Percentiles rank a stretch among this genome's conserved stretches.
Evolutionary conservation across 805 yeast species (phyloP).

Genomic region (Schizosaccharomyces osmophilus): DNA sequence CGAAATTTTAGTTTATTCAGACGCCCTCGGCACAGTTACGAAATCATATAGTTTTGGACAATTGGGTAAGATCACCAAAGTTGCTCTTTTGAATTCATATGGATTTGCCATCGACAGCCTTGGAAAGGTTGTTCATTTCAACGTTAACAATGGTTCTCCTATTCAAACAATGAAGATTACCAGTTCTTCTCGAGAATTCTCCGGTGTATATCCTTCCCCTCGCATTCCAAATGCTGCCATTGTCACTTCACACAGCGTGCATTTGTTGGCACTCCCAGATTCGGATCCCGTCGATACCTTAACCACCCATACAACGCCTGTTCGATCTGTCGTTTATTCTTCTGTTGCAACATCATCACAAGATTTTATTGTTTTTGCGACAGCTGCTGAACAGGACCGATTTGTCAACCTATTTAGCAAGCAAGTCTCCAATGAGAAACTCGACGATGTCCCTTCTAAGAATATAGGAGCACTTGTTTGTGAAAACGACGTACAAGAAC

Average conservation of each 20-base stretch:
- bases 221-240: not conserved
- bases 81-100: not conserved
- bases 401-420: not conserved
- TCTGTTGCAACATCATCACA: not conserved
- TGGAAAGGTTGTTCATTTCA: not conserved
- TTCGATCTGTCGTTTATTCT: not conserved
- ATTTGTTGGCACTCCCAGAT: not conserved
- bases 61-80: not conserved
- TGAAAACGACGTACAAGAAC: not conserved
- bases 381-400: constrained; percentile 1
- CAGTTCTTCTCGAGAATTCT: not conserved
- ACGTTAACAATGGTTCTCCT: not conserved
- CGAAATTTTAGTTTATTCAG: not conserved
- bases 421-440: not conserved
- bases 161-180: not conserved
- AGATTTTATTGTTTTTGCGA: not conserved
- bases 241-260: not conserved
- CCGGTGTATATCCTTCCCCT: not conserved
- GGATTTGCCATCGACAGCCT: not conserved
- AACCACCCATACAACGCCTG: not conserved
- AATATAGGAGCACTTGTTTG: not conserved
- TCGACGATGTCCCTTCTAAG: not conserved
- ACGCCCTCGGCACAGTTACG: not conserved
- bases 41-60: not conserved
- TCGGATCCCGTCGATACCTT: not conserved